These are phyloP conservation scores for Paragyromitra xinjiangensis DNA, from an alignment of 495 filamentous ascomycete genomes.

Conservation along the genomic window DNA sequence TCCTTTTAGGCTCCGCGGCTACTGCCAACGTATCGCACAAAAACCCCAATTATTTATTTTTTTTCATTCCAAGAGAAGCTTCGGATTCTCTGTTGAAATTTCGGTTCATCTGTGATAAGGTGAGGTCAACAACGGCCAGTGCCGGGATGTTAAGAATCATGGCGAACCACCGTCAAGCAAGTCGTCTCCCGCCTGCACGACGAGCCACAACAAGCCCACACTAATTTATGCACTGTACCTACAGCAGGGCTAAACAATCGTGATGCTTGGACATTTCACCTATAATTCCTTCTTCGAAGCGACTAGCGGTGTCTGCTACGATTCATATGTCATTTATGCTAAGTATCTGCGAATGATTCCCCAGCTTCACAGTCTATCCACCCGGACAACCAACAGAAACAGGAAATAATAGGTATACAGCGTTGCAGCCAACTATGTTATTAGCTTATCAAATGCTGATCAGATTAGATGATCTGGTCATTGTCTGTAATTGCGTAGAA, in stretches of 20 bases:
- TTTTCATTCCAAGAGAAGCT: not conserved
- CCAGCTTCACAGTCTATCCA: conserved; percentile 1
- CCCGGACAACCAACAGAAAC: not conserved
- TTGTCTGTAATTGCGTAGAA: no score
- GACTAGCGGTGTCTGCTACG: not conserved
- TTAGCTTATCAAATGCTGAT: no score
- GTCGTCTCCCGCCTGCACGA: conserved; percentile 3
- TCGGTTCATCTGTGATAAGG: not conserved
- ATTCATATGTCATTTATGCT: conserved; percentile 6
- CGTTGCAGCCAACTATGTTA: no score
- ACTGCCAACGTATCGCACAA: not conserved
- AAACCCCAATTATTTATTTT: not conserved
- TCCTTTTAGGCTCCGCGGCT: not conserved
- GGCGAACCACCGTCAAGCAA: conserved; percentile 4
- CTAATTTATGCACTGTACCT: conserved; percentile 37
- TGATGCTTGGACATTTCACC: not conserved
- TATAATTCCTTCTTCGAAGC: not conserved
- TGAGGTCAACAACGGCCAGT: conserved; percentile 32
- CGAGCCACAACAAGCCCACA: not conserved
- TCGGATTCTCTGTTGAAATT: not conserved
- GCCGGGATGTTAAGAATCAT: conserved; percentile 8
- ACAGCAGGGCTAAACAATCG: conserved; percentile 31
- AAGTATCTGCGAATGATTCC: not conserved
- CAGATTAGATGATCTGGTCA: no score
- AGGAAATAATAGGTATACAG: no score